Base-by-base conservation (phyloP, 1,284 basidiomycete genomes). In the Tilletia walkeri region DNA sequence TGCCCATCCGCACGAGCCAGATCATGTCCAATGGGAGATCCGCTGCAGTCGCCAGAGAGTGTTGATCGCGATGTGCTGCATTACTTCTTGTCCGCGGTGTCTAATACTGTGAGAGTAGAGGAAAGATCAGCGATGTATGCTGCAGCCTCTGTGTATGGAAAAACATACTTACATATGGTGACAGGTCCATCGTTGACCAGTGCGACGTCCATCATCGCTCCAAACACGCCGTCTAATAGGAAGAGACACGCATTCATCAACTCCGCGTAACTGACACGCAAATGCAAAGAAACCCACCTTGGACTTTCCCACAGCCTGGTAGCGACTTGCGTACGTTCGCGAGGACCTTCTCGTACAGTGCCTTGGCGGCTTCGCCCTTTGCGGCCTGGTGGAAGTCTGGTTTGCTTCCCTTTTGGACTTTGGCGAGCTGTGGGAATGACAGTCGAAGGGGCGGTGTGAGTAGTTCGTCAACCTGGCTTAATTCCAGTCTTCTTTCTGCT, bases 171-270 rank as follows among this genome's bases (percentile, higher is more conserved):
- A 76, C 75, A 66, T 20, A 78, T 75, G 2, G 77, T 78, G 5
- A 78, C 77, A 5, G 77, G 77, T 73, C 80, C 81, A 54, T 82
- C 80, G 50, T 82, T 82, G 0, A 77, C 75, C 5, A 82, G 65
- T 1, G 73, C 74, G 9, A 81, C 80, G 65, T 82, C 79, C 81
- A 82, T 82, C 81, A 82, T 82, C 50, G 76, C 79, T 12, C 81
- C 81, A 54, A 82, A 82, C 10, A 72, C 72, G 48, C 81, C 81
- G 41, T 82, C 76, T 76, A 41, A 30, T 30, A 30, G 24, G 24
- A 30, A 30, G 24, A 30, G 24, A 30, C 24, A 30, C 24, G 24
- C 24, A 30, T 30, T 30, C 24, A 30, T 30, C 24, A 30, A 30
- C 24, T 30, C 24, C 24, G 24, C 24, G 24, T 30, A 30, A 30